These are phyloP conservation scores for Plenodomus lindquistii DNA, from an alignment of 2,329 filamentous ascomycete genomes.

Conservation along the genomic window DNA sequence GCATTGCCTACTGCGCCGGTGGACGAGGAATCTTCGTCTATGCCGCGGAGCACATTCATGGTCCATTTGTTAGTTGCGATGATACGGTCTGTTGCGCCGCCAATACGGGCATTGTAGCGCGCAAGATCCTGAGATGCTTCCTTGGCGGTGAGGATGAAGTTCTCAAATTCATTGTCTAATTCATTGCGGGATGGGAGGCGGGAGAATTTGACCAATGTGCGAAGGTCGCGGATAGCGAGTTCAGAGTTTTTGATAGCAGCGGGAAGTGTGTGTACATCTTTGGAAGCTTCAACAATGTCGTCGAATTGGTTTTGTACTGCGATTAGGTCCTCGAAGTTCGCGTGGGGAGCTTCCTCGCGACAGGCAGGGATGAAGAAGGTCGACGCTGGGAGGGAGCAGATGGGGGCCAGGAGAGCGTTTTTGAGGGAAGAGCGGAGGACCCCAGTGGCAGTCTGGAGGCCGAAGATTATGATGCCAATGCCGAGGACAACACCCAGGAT, in stretches of 20 bases:
- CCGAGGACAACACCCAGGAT: constrained; percentile 60
- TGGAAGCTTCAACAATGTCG: constrained; percentile 70
- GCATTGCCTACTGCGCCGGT: constrained; percentile 48
- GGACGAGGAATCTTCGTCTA: constrained; percentile 52
- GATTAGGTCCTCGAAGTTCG: constrained; percentile 76
- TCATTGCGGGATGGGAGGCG: constrained; percentile 69
- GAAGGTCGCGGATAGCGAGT: constrained; percentile 72
- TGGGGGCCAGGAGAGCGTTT: constrained; percentile 66
- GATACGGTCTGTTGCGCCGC: constrained; percentile 72
- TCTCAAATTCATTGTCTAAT: constrained; percentile 74
- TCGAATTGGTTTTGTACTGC: constrained; percentile 75
- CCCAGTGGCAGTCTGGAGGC: constrained; percentile 59
- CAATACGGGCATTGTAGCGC: constrained; percentile 76
- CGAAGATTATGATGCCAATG: constrained; percentile 60
- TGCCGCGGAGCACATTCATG: constrained; percentile 66
- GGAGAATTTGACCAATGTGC: constrained; percentile 72
- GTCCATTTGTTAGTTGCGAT: constrained; percentile 79
- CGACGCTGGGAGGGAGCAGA: constrained; percentile 71
- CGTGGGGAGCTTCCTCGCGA: constrained; percentile 27
- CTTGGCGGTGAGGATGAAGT: constrained; percentile 71
- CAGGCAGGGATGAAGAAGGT: constrained; percentile 70
- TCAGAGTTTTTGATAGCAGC: constrained; percentile 80
- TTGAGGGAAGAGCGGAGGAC: constrained; percentile 66
- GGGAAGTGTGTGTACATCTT: constrained; percentile 68
- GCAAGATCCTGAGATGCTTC: constrained; percentile 69